Evolutionary conservation across 2,329 filamentous ascomycete species (phyloP), one percentile per base, ranked within the genome.

Genomic region (Aspergillus proliferans): DNA sequence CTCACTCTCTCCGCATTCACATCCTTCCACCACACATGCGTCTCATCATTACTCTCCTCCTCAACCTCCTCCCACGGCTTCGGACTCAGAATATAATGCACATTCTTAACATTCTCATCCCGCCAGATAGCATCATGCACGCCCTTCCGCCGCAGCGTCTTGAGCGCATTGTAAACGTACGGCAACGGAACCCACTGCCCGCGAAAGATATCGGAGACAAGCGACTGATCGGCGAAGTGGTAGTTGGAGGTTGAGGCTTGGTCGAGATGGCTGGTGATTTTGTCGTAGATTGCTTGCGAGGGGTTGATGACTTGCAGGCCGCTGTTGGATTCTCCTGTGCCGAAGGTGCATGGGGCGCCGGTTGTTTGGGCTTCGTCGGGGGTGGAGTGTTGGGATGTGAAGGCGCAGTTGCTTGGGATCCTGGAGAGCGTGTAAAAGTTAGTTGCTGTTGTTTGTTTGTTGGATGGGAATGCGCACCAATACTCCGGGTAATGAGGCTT

Each of bases 401-500:
- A 84, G 8, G 79, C 81, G 62, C 81, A 84, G 54, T 84, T 84
- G 47, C 72, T 70, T 0, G 81, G 79, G 6, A 79, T 61, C 74
- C 73, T 45, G 8, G 39, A 21, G 43, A 40, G 21, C 21, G 4
- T 21, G 21, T 21, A 21, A 9, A 36, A 21, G 10, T 22, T 9
- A 33, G 21, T 48, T 50, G 45, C 28, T 33, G n/a, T 19, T 43
- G 26, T 43, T 5, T 1, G 26, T 24, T 18, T 28, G 19, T n/a
- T 38, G 28, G 19, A 12, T 28, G 8, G 30, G 24, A 6, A 21
- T 18, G 52, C 70, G 46, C 71, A 81, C 83, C 87, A 95, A 65
- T 88, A 72, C 44, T 72, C 68, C 0, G 89, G 89, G 68, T 95
- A 95, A 71, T 94, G 87, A 26, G 80, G 63, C 67, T 88, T 89